Base-by-base conservation (phyloP, 2,329 filamentous ascomycete genomes). In the Cordyceps pruinosa region DNA sequence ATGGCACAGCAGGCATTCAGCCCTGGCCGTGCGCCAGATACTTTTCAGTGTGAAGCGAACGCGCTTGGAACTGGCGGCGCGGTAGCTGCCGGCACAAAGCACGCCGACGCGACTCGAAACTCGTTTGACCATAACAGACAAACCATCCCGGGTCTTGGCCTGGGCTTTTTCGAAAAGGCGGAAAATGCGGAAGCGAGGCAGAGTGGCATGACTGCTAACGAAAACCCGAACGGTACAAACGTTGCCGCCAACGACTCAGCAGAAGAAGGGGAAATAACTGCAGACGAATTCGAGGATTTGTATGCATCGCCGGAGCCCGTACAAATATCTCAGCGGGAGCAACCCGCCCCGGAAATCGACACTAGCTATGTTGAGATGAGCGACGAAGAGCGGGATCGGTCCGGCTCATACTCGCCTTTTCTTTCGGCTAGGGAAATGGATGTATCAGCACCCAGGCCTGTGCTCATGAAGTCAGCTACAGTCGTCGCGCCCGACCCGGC, bases 221-320 rank as follows among this genome's bases (percentile, higher is more conserved):
- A 23, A 30, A 32, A 49, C 12, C 15, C 32, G 23, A 51, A 13
- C 9, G n/a, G n/a, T 15, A 9, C 30, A 53, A 52, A 34, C 28
- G n/a, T 19, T 13, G 28, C 34, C 28, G 30, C 10, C 35, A 28
- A 45, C 13, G 37, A 49, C 23, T 49, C 35, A 10, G 41, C 65
- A 47, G 89, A 94, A 65, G 89, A 95, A 65, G 89, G 88, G 17
- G 90, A 95, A 68, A 69, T 94, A 30, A 88, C 84, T 61, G 89
- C 93, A 64, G 81, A 78, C 19, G 84, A 87, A 63, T 77, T 80
- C 49, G 80, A 84, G 50, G 79, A 84, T 63, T 64, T 79, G 2
- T 83, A 84, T 60, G 78, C 82, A 49, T 75, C 78, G 10, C 61
- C 59, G 10, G 56, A 60, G 5, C 35, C 30, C 8, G 53, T 48